Conservation (phyloP, 2,329 filamentous ascomycete genomes). For the Scedosporium minutisporum region DNA sequence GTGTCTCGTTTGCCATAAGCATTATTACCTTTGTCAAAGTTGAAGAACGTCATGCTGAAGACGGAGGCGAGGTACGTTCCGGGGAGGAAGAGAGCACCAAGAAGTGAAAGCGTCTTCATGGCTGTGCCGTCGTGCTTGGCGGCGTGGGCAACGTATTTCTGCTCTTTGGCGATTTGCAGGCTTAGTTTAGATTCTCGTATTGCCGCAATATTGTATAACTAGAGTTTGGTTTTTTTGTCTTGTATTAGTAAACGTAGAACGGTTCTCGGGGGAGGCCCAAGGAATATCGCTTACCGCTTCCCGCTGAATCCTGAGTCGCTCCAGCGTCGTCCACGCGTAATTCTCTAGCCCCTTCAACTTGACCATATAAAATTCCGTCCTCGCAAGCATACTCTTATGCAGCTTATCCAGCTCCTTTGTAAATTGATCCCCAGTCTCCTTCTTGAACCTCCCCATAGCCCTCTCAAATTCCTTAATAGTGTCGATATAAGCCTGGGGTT, state of each 20-base stretch:
- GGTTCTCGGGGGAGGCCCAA: not conserved
- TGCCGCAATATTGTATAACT: slow-evolving; percentile 58
- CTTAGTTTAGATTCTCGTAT: slow-evolving; percentile 56
- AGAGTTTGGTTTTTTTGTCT: not conserved
- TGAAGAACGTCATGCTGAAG: slow-evolving; percentile 59
- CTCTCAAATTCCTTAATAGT: slow-evolving; percentile 38
- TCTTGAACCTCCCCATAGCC: slow-evolving; percentile 35
- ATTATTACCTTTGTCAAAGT: slow-evolving; percentile 39
- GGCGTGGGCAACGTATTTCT: slow-evolving; percentile 48
- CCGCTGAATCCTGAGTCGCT: slow-evolving; percentile 51
- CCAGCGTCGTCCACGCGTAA: slow-evolving; percentile 52
- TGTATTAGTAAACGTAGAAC: not conserved
- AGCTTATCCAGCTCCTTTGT: slow-evolving; percentile 28
- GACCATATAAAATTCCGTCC: slow-evolving; percentile 50
- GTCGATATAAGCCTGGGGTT: slow-evolving; percentile 50
- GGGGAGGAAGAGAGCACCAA: slow-evolving; percentile 54
- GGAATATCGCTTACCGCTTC: slow-evolving; percentile 38
- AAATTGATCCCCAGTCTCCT: slow-evolving; percentile 1
- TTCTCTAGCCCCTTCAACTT: slow-evolving; percentile 54
- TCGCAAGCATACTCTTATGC: slow-evolving; percentile 41
- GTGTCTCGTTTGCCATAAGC: no score
- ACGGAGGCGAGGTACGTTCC: slow-evolving; percentile 54
- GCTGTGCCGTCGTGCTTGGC: slow-evolving; percentile 53
- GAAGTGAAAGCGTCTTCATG: slow-evolving; percentile 56
- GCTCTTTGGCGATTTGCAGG: slow-evolving; percentile 52